These are phyloP conservation scores for Chaetomium sp. DNA, from an alignment of 2,329 filamentous ascomycete genomes.

Conservation along the genomic window DNA sequence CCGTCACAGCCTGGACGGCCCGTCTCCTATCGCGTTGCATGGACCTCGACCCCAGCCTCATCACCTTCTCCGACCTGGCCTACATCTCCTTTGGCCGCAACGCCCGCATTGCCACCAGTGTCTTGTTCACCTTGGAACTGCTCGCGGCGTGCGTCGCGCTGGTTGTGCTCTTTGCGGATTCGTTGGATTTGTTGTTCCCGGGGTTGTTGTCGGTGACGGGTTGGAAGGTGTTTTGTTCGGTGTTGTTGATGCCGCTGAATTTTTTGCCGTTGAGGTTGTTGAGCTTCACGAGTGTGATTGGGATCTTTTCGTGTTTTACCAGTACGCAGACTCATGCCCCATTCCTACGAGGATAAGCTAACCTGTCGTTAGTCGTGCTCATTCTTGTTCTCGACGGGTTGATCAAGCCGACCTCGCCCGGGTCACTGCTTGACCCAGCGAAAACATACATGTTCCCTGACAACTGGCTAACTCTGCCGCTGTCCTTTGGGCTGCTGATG, in stretches of 20 bases:
- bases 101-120: slow-evolving; percentile 73
- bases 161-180: slow-evolving; percentile 89
- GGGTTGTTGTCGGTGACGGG: slow-evolving; percentile 55
- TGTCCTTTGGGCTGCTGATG: slow-evolving; percentile 87
- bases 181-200: slow-evolving; percentile 70
- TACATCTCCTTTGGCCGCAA: slow-evolving; percentile 82
- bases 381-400: slow-evolving; percentile 83
- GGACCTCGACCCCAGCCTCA: slow-evolving; percentile 74
- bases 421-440: slow-evolving; percentile 76
- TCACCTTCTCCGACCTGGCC: slow-evolving; percentile 91
- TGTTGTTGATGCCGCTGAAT: slow-evolving; percentile 73
- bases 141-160: slow-evolving; percentile 84
- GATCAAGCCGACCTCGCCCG: slow-evolving; percentile 69
- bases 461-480: slow-evolving; percentile 79
- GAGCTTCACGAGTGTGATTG: slow-evolving; percentile 85
- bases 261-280: slow-evolving; percentile 78
- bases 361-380: slow-evolving; percentile 58
- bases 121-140: slow-evolving; percentile 83
- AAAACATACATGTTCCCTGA: slow-evolving; percentile 73
- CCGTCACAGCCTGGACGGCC: slow-evolving; percentile 79
- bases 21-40: slow-evolving; percentile 81
- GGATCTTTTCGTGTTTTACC: slow-evolving; percentile 82
- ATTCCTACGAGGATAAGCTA: background rate
- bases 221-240: slow-evolving; percentile 82
- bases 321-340: slow-evolving; percentile 49